Evolutionary conservation across 1,284 basidiomycete genomes (phyloP), one percentile per base, ranked within the genome.

Genomic region (Trichosporon ovoides): DNA sequence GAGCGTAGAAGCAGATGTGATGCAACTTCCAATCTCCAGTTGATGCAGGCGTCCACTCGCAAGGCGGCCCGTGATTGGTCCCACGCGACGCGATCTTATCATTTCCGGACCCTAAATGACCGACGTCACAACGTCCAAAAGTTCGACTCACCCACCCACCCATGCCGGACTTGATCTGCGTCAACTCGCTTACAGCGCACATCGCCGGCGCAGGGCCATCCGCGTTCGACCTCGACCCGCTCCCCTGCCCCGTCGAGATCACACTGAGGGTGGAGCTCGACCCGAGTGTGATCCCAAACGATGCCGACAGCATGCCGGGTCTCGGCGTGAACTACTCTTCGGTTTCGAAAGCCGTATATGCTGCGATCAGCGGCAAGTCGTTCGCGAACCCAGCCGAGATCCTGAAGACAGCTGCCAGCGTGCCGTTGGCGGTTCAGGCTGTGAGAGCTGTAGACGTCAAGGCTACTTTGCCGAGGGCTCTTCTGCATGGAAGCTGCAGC

Each of bases 281-380:
- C 13, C 60, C 59, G 3, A n/a, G 53, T 11, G 63, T 71, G 40
- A 64, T 77, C 60, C 64, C 69, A 6, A 51, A 64, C 10, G 50
- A 59, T 14, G 67, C 69, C 10, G 76, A 77, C 55, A 64, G 67
- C 31, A 74, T 76, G 65, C 51, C 62, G 1, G 71, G 68, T 2
- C 66, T 75, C 18, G 71, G 74, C n/a, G 71, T 79, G 33, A 78
- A 78, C 63, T 79, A 79, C 64, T 75, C 72, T 1, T 61, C 69
- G 1, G 62, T 76, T 3, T 68, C 69, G 13, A 78, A 79, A 54
- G 62, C 62, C 1, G 63, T 78, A 13, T 69, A 72, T 48, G 63
- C 64, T 9, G 33, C 61, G 6, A 38, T 68, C 2, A 40, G 57
- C 6, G 14, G 36, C 7, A 24, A 31, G n/a, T 38, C 35, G 0